Evolutionary conservation across 2,329 filamentous ascomycete species (phyloP).

Genomic region (Acephala macrosclerotiorum): DNA sequence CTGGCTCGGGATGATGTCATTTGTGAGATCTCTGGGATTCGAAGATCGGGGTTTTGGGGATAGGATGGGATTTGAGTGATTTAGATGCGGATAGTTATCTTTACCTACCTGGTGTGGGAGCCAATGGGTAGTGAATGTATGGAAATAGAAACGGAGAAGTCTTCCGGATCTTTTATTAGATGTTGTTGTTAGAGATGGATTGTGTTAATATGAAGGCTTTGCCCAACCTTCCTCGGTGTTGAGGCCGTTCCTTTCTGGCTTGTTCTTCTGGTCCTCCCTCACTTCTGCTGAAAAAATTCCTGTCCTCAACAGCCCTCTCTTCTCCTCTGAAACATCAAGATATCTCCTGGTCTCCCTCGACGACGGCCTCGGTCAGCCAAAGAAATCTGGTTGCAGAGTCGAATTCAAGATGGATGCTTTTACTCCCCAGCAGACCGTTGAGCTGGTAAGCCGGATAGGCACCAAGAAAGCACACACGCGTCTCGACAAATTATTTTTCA

Average conservation of each 20-base stretch:
- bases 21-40: not conserved
- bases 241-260: not conserved
- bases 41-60: not conserved
- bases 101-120: not conserved
- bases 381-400: not conserved
- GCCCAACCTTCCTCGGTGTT: not conserved
- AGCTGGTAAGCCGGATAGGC: constrained; percentile 2
- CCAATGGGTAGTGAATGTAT: not conserved
- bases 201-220: not conserved
- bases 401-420: not conserved
- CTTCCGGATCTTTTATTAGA: constrained; percentile 2
- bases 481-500: not conserved
- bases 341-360: not conserved
- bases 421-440: constrained; percentile 5
- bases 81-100: constrained; percentile 14
- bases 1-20: constrained; percentile 1
- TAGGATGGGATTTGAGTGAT: constrained; percentile 7
- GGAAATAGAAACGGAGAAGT: constrained; percentile 4
- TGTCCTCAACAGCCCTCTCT: no score
- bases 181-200: not conserved
- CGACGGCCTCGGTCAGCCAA: not conserved
- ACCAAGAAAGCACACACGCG: constrained; percentile 10
- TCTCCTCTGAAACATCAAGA: no score
- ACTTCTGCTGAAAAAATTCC: no score
- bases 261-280: not conserved